A percentile compares a stretch with the other conserved stretches of the same genome.
These are phyloP conservation scores for Carex kokanica DNA, from an alignment of 176 grass and related monocot genomes.

Conservation along the genomic window DNA sequence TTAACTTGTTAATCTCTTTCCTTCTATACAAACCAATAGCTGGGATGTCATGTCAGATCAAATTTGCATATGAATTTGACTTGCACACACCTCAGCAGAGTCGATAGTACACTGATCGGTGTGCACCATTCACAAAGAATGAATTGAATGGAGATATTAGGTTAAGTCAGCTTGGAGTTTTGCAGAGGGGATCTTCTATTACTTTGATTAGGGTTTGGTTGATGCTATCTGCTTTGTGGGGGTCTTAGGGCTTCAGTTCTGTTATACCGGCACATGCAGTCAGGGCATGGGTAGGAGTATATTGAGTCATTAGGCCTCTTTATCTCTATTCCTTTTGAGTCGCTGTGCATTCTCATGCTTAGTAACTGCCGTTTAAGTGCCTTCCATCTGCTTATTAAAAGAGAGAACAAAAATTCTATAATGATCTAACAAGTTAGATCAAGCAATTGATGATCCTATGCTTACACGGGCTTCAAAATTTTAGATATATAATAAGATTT, in stretches of 20 bases:
- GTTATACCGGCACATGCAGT: conserved; percentile 81
- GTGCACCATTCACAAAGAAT: conserved; percentile 40
- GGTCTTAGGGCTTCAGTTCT: conserved; percentile 54
- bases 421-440: not conserved
- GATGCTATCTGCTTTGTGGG: conserved; percentile 52
- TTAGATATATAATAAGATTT: not conserved
- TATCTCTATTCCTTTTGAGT: conserved; percentile 80
- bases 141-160: conserved; percentile 62
- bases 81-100: not conserved
- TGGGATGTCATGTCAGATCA: not conserved
- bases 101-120: not conserved
- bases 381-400: conserved; percentile 73
- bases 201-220: not conserved
- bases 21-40: conserved; percentile 21
- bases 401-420: conserved; percentile 6
- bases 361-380: conserved; percentile 72
- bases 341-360: conserved; percentile 76
- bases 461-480: not conserved
- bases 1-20: conserved; percentile 19
- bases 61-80: conserved; percentile 13
- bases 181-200: not conserved
- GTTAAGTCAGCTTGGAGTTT: conserved; percentile 39
- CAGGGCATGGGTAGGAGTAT: conserved; percentile 79
- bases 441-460: not conserved
- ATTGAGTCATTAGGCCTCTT: conserved; percentile 92